Evolutionary conservation across 495 filamentous ascomycete genomes (phyloP).

Genomic region (Jackrogersella multiformis): DNA sequence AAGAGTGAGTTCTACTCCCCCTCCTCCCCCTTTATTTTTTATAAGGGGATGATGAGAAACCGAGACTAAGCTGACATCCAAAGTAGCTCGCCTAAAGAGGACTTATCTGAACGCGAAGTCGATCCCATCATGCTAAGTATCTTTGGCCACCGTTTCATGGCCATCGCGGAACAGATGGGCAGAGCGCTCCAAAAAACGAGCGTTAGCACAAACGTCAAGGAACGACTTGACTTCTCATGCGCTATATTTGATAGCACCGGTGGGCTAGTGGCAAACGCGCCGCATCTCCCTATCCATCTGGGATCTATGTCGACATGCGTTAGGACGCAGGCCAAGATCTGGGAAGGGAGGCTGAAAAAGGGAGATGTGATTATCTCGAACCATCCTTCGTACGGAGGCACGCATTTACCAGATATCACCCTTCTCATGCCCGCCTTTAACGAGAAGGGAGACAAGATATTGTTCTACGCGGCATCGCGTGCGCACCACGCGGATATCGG

Average conservation of each 20-base stretch:
- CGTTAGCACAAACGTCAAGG: conserved; percentile 98
- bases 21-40: no score
- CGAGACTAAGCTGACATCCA: conserved; percentile 18
- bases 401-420: conserved; percentile 87
- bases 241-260: conserved; percentile 93
- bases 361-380: conserved; percentile 97
- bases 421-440: conserved; percentile 92
- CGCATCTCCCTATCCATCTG: conserved; percentile 92
- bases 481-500: conserved; percentile 98
- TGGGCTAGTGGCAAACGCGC: conserved; percentile 92
- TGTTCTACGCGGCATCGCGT: conserved; percentile 96
- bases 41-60: no score
- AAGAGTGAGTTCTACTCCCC: conserved; percentile 48
- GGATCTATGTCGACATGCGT: conserved; percentile 96
- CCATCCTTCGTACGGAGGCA: conserved; percentile 91
- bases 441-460: conserved; percentile 77
- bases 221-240: conserved; percentile 95
- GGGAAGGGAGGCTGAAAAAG: conserved; percentile 85
- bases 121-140: conserved; percentile 94
- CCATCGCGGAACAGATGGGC: conserved; percentile 98
- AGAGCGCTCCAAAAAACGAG: conserved; percentile 95
- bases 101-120: conserved; percentile 62
- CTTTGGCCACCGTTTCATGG: conserved; percentile 98
- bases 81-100: conserved; percentile 46
- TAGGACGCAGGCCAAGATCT: conserved; percentile 89